A percentile compares a stretch with the other conserved stretches of the same genome.
phyloP scores from a whole-genome alignment of 176 grass and related monocot genomes.

The bread wheat (Triticum aestivum) region IWGSC_CS_RefSeq_v2.1 NC_057814.1:35381829-35382328 shows the following conservation, averaged over 20 bases:
- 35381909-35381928: no score
- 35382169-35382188: neutral
- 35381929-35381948: neutral
- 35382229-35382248: neutral
- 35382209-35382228: neutral
- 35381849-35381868: neutral
- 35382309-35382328: no score
- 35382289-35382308: no score
- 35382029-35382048: neutral
- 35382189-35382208: neutral
- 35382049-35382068: neutral
- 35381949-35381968: neutral
- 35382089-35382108: conserved; percentile 17
- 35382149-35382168: neutral
- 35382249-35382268: neutral
- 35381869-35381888: neutral
- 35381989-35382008: neutral
- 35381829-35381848: no score
- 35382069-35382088: neutral
- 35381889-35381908: neutral
- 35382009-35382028: conserved; percentile 47
- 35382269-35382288: no score
- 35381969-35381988: no score
- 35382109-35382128: neutral
- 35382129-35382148: conserved; percentile 2